These are phyloP conservation scores for Penicillium capsulatum DNA, from an alignment of 2,329 filamentous ascomycete species.

Conservation along the genomic window DNA sequence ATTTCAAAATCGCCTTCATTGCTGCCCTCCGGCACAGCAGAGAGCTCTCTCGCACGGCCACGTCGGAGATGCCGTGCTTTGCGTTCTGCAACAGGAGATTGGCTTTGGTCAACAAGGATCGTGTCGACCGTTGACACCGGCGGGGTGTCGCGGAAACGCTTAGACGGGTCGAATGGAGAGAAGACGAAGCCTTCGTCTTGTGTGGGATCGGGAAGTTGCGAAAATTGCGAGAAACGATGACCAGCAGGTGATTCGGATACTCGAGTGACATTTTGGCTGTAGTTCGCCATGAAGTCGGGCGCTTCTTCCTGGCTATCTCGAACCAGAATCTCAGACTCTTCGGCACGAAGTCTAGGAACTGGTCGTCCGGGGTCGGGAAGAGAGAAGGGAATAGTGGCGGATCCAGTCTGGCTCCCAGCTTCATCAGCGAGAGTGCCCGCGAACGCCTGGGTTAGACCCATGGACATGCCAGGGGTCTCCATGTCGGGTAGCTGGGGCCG, in stretches of 20 bases:
- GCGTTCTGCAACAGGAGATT: constrained; percentile 63
- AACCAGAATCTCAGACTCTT: constrained; percentile 58
- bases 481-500: constrained; percentile 64
- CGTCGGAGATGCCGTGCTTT: constrained; percentile 55
- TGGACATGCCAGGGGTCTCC: constrained; percentile 46
- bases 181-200: constrained; percentile 75
- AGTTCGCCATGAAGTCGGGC: constrained; percentile 43
- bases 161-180: constrained; percentile 64
- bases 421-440: constrained; percentile 77
- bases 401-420: constrained; percentile 46
- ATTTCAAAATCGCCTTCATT: constrained; percentile 36
- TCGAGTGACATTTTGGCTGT: constrained; percentile 31
- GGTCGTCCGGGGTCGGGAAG: constrained; percentile 55
- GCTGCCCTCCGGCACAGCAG: constrained; percentile 43
- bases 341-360: constrained; percentile 56
- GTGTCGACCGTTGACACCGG: constrained; percentile 67
- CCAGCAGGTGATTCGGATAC: constrained; percentile 36
- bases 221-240: constrained; percentile 56
- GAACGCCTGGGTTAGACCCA: constrained; percentile 86
- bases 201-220: constrained; percentile 68
- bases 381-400: constrained; percentile 43
- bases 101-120: constrained; percentile 51
- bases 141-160: constrained; percentile 61
- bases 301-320: constrained; percentile 54
- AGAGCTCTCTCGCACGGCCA: constrained; percentile 41